Percentiles rank a stretch among this genome's conserved stretches.
These are phyloP conservation scores for Cetradonia linearis DNA, from an alignment of 495 filamentous ascomycete genomes.

Conservation along the genomic window DNA sequence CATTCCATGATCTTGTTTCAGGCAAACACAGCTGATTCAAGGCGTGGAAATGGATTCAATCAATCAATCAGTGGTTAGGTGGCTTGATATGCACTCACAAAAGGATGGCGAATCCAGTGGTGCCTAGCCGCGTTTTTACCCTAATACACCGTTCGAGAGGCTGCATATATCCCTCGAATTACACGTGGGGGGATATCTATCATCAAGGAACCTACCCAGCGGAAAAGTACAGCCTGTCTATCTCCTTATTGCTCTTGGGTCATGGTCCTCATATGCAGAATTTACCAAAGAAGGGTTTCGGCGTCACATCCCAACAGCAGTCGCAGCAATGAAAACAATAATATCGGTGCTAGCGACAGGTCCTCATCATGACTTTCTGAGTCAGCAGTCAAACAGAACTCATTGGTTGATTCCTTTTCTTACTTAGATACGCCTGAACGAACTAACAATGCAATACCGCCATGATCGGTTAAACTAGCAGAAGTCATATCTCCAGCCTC, in stretches of 20 bases:
- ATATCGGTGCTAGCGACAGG: background rate
- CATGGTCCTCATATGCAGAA: background rate
- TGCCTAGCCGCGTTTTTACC: background rate
- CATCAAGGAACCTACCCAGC: background rate
- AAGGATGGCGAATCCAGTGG: background rate
- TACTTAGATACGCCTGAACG: background rate
- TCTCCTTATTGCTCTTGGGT: too few relatives aligned
- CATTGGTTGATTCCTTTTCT: background rate
- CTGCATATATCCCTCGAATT: background rate
- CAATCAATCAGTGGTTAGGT: background rate
- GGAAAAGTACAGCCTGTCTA: background rate
- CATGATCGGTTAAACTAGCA: background rate
- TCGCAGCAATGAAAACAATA: background rate
- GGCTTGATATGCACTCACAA: background rate
- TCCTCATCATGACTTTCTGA: background rate
- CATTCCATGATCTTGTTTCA: background rate
- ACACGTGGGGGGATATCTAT: background rate
- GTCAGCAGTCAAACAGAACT: background rate
- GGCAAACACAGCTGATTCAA: background rate
- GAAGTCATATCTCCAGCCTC: background rate
- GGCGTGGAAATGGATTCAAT: background rate
- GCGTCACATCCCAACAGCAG: background rate
- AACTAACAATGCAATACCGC: background rate
- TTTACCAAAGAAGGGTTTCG: background rate
- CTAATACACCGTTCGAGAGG: background rate